phyloP scores from a whole-genome alignment of 306 rosid genomes.

The Prunus mongolica region DNA sequence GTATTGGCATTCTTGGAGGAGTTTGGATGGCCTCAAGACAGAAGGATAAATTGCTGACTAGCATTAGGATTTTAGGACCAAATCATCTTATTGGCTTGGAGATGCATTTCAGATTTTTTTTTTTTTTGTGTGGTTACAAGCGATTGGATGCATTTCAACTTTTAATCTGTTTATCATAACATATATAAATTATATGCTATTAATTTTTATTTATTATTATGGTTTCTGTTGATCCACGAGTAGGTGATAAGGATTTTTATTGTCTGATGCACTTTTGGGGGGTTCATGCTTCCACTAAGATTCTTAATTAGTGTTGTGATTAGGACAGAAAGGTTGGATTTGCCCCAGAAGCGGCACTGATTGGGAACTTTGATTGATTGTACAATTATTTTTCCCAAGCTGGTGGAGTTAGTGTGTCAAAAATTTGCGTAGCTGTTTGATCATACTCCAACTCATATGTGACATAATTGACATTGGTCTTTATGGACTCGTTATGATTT shows the following conservation, averaged over 20 bases:
- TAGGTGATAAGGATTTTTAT: not conserved
- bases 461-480: not conserved
- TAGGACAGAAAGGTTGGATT: conserved; percentile 14
- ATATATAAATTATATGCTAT: not conserved
- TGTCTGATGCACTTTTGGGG: not conserved
- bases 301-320: conserved; percentile 4
- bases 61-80: not conserved
- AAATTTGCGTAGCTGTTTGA: not conserved
- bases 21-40: conserved; percentile 91
- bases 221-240: not conserved
- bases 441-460: conserved; percentile 16
- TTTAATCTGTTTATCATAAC: not conserved
- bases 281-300: not conserved
- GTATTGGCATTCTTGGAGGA: conserved; percentile 90
- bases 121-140: too few species aligned
- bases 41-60: conserved; percentile 39
- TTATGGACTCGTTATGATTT: not conserved
- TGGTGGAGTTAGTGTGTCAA: conserved; percentile 12
- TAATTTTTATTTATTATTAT: not conserved
- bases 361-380: conserved; percentile 9
- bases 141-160: not conserved
- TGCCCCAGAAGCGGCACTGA: conserved; percentile 13
- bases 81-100: not conserved
- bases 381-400: conserved; percentile 10
- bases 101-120: too few species aligned